Conservation (phyloP, 75 land plant genomes). For the Cryptomeria japonica region DNA sequence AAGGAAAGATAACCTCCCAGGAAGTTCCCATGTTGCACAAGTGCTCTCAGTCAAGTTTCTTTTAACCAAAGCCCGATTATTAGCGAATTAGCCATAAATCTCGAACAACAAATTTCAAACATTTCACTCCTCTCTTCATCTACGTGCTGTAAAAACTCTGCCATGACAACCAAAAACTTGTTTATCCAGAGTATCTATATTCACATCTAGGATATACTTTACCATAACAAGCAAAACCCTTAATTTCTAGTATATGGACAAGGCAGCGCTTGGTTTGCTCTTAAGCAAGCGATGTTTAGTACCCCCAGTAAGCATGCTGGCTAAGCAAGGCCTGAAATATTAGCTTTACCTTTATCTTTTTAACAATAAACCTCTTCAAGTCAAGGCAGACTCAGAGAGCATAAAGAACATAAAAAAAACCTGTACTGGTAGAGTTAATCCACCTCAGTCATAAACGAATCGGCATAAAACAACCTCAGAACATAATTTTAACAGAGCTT, state of each 20-base stretch:
- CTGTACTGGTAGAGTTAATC: not conserved
- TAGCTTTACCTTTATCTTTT: not conserved
- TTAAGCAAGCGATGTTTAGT: not conserved
- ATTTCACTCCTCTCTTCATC: not conserved
- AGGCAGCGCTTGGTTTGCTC: not conserved
- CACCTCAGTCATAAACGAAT: not conserved
- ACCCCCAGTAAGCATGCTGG: not conserved
- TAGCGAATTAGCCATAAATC: not conserved
- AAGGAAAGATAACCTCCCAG: not conserved
- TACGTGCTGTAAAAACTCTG: not conserved
- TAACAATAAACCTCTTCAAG: not conserved
- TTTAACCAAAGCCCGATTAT: not conserved
- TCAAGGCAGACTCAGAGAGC: not conserved
- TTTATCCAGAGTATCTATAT: not conserved
- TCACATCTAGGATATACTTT: not conserved
- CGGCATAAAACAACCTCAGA: not conserved
- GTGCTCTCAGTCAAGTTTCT: not conserved
- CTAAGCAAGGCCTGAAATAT: not conserved
- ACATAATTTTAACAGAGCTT: too few species aligned
- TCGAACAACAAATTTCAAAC: not conserved
- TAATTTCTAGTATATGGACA: not conserved
- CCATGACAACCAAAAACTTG: not conserved
- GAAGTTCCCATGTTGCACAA: not conserved
- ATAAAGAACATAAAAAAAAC: not conserved
- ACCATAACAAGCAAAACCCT: not conserved